Percentiles rank a stretch among this genome's conserved stretches.
These are phyloP conservation scores for Rosa chinensis DNA, from an alignment of 306 rosid genomes.

Conservation along the genomic window DNA sequence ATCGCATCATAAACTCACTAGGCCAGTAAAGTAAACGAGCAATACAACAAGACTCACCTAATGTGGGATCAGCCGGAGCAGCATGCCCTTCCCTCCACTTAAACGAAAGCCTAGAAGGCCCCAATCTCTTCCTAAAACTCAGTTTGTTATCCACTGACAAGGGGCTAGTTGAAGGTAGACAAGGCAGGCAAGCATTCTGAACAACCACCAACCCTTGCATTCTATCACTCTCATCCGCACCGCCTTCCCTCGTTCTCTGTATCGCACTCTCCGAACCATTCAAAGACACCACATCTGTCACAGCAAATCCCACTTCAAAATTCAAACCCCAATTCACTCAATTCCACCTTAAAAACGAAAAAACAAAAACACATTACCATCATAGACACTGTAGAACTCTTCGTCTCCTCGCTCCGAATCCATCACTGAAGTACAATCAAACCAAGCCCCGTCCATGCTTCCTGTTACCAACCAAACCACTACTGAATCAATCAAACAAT, in stretches of 20 bases:
- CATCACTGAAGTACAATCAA: slow-evolving; percentile 68
- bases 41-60: slow-evolving; percentile 50
- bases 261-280: slow-evolving; percentile 42
- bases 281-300: slow-evolving; percentile 42
- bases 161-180: slow-evolving; percentile 45
- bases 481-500: not conserved
- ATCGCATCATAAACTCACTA: not conserved
- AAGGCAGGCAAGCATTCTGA: slow-evolving; percentile 66
- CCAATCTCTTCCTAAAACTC: slow-evolving; percentile 46
- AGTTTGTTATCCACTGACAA: slow-evolving; percentile 43
- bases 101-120: slow-evolving; percentile 66
- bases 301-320: not conserved
- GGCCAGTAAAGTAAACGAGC: not conserved
- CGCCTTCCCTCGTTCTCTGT: slow-evolving; percentile 22
- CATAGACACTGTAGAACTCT: slow-evolving; percentile 81
- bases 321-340: not conserved
- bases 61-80: slow-evolving; percentile 35
- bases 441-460: slow-evolving; percentile 64
- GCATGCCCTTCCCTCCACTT: slow-evolving; percentile 71
- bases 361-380: slow-evolving; percentile 45
- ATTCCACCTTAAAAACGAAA: too few species aligned
- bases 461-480: slow-evolving; percentile 4
- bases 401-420: slow-evolving; percentile 92
- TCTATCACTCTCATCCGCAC: slow-evolving; percentile 44
- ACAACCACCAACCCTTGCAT: slow-evolving; percentile 45